Base-by-base conservation (phyloP, 192 early-diverging fungal genomes). In the Linnemannia exigua region DNA sequence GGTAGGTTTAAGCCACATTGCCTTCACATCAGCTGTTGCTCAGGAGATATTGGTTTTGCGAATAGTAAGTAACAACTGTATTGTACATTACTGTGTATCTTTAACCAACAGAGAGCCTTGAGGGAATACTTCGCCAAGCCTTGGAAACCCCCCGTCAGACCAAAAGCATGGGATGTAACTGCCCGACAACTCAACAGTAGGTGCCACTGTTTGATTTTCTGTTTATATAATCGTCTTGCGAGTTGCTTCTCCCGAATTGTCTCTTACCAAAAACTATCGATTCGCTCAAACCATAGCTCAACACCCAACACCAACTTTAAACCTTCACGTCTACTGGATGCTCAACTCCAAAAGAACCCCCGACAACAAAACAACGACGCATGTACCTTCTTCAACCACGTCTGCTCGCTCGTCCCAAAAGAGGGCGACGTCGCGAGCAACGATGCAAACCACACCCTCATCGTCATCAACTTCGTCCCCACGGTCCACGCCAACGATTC, bases 101-200 rank as follows among this genome's bases (percentile, higher is more conserved):
- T 33, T 25, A 12, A 3, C 22, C n/a, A 35, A 41, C 11, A 44
- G 63, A 37, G 20, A 5, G 20, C 38, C 1, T 11, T 77, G 19
- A 66, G 36, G 36, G 67, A 41, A 22, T 77, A 77, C 17, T 33
- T 77, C 20, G 38, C 28, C 15, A 48, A 77, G 47, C 38, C 68
- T 3, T 70, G 36, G 35, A 19, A n/a, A 16, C 22, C 9, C 6
- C 35, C 35, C 35, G 16, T n/a, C 6, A 70, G n/a, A n/a, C 37
- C 68, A 70, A 70, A 70, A n/a, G 35, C 68, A 41, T 70, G 68
- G 68, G 68, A 70, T 37, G n/a, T 25, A 22, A 41, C 38, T 20
- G 68, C 68, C 36, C 22, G 12, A 0, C 68, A 70, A 41, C 68
- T 70, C 35, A 70, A 70, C 11, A 25, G 68, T 70, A 70, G 0